phyloP scores from a whole-genome alignment of 2,329 filamentous ascomycete genomes.

The Pseudogymnoascus destructans region DNA sequence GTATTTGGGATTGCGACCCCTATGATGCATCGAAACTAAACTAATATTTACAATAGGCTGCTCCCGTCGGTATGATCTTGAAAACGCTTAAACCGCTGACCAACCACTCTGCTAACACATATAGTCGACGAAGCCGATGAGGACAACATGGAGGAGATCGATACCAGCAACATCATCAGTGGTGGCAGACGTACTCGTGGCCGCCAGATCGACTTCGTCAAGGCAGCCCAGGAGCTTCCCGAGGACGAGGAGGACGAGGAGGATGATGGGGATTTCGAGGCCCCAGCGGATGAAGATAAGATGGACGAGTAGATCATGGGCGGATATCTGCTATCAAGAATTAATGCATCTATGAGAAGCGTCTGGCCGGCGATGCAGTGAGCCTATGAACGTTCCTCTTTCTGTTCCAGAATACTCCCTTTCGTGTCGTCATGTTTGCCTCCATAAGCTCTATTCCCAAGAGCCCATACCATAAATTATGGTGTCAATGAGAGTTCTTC shows the following conservation, averaged over 20 bases:
- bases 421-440: neutral
- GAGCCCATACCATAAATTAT: neutral
- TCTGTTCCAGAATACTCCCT: neutral
- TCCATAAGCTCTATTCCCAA: neutral
- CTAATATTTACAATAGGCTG: conserved; percentile 16
- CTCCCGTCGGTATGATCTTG: conserved; percentile 21
- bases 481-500: neutral
- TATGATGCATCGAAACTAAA: neutral
- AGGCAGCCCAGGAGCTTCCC: conserved; percentile 69
- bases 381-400: neutral
- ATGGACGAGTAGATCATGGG: conserved; percentile 44
- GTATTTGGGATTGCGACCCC: conserved; percentile 22
- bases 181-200: conserved; percentile 76
- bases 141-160: conserved; percentile 81
- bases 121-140: conserved; percentile 60
- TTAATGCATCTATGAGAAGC: conserved; percentile 3
- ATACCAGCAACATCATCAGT: conserved; percentile 72
- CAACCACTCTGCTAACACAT: conserved; percentile 18
- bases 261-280: conserved; percentile 56
- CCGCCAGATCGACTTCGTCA: conserved; percentile 83
- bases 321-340: neutral
- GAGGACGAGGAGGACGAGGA: conserved; percentile 68
- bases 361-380: conserved; percentile 5
- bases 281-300: conserved; percentile 48
- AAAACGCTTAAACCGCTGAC: conserved; percentile 21